phyloP scores from a whole-genome alignment of 306 rosid species.

The Citrullus mucosospermus region DNA sequence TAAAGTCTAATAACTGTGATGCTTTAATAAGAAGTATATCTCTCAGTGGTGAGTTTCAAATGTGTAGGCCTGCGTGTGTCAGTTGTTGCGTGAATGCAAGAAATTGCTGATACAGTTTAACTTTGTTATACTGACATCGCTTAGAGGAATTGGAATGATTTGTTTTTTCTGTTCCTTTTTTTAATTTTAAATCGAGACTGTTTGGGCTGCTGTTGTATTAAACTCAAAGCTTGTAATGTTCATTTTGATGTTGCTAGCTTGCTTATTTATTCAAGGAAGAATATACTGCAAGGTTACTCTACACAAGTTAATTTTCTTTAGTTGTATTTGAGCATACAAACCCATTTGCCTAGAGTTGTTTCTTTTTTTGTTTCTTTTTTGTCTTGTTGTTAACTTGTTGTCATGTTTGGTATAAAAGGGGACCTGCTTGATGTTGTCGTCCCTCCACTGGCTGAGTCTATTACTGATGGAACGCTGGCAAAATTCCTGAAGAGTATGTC shows the following conservation, averaged over 20 bases:
- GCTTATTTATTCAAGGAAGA: background rate
- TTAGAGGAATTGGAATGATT: background rate
- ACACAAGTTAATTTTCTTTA: background rate
- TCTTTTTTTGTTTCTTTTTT: background rate
- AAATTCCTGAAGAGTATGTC: constrained; percentile 64
- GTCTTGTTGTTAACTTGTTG: constrained; percentile 6
- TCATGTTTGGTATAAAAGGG: constrained; percentile 30
- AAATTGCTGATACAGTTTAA: background rate
- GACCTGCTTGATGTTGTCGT: constrained; percentile 63
- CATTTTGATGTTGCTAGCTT: background rate
- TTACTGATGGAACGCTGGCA: constrained; percentile 67
- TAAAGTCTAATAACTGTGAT: background rate
- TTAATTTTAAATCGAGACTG: background rate
- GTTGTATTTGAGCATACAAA: background rate
- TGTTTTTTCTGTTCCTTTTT: background rate
- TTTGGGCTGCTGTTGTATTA: background rate
- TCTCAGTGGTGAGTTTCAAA: background rate
- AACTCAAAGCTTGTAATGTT: background rate
- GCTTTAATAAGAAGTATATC: background rate
- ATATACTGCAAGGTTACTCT: background rate
- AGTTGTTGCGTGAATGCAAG: background rate
- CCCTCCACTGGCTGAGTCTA: constrained; percentile 77
- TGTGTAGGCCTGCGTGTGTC: background rate
- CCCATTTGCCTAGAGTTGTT: background rate
- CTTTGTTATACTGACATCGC: background rate